Conservation (phyloP, 805 yeast species). For the Barnettozyma pratensis region DNA sequence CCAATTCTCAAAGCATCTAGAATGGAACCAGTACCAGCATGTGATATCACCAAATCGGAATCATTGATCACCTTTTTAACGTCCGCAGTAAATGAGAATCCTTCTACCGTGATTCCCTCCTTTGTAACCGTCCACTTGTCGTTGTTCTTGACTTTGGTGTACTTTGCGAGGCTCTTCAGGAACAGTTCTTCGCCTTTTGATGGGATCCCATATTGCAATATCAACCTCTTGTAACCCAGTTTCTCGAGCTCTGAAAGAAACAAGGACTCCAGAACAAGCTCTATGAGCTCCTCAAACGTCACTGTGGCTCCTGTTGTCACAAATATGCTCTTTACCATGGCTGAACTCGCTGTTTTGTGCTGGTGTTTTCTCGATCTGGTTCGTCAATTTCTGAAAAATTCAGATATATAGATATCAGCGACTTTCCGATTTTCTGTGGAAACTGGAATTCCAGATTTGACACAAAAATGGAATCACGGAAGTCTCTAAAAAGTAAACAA, state of each 20-base stretch:
- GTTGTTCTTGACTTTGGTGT: neutral
- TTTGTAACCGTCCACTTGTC: conserved; percentile 1
- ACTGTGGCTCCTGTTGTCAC: conserved; percentile 92
- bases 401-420: too few species aligned
- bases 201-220: conserved; percentile 58
- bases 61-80: conserved; percentile 36
- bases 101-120: conserved; percentile 29
- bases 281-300: conserved; percentile 60
- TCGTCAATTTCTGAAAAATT: too few species aligned
- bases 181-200: conserved; percentile 21
- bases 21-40: conserved; percentile 91
- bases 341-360: neutral
- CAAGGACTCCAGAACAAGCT: conserved; percentile 30
- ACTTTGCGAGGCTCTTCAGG: conserved; percentile 1
- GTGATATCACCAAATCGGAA: conserved; percentile 69
- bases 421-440: too few species aligned
- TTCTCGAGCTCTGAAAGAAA: conserved; percentile 34
- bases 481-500: neutral
- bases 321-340: conserved; percentile 28
- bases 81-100: conserved; percentile 42
- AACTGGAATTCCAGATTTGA: too few species aligned
- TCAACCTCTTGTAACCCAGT: conserved; percentile 35
- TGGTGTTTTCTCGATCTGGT: neutral
- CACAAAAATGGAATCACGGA: neutral
- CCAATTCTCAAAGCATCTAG: conserved; percentile 60